phyloP scores from a whole-genome alignment of 2,329 filamentous ascomycete genomes.

The Fusarium poae region DNA sequence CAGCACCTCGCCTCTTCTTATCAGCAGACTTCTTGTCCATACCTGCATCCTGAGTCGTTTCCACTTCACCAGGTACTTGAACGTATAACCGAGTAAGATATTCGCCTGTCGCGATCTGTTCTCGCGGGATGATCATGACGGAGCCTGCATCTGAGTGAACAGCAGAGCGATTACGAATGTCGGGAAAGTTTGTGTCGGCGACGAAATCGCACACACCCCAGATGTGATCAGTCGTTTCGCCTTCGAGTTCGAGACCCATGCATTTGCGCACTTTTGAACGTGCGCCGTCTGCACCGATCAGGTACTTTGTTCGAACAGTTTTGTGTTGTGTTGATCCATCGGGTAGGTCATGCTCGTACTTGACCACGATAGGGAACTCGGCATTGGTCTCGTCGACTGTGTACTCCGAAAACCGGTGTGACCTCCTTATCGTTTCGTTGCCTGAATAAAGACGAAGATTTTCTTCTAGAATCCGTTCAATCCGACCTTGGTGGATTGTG shows the following conservation, averaged over 20 bases:
- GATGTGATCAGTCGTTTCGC: slow-evolving; percentile 25
- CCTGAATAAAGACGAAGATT: slow-evolving; percentile 16
- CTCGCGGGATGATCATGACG: slow-evolving; percentile 22
- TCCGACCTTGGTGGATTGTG: slow-evolving; percentile 23
- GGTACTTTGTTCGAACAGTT: slow-evolving; percentile 13
- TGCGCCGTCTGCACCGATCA: slow-evolving; percentile 18
- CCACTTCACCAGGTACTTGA: slow-evolving; percentile 15
- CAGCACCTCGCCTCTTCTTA: slow-evolving; percentile 26
- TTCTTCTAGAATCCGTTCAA: slow-evolving; percentile 24
- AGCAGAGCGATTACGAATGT: slow-evolving; percentile 19
- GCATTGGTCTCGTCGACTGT: not conserved
- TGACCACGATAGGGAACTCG: slow-evolving; percentile 7
- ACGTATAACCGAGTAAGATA: slow-evolving; percentile 23
- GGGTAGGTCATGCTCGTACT: slow-evolving; percentile 3
- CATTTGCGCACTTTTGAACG: slow-evolving; percentile 19
- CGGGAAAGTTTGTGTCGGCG: slow-evolving; percentile 22
- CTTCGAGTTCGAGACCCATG: slow-evolving; percentile 24
- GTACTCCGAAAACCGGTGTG: slow-evolving; percentile 20
- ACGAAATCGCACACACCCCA: slow-evolving; percentile 31
- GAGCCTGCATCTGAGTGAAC: slow-evolving; percentile 22
- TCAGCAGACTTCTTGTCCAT: slow-evolving; percentile 22
- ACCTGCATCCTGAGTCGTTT: slow-evolving; percentile 4
- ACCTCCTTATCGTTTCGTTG: slow-evolving; percentile 1
- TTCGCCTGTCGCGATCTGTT: slow-evolving; percentile 18
- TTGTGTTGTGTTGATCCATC: slow-evolving; percentile 1